Conservation (phyloP, 108 stramenopile genomes). For the Schizochytrium sp. region DNA sequence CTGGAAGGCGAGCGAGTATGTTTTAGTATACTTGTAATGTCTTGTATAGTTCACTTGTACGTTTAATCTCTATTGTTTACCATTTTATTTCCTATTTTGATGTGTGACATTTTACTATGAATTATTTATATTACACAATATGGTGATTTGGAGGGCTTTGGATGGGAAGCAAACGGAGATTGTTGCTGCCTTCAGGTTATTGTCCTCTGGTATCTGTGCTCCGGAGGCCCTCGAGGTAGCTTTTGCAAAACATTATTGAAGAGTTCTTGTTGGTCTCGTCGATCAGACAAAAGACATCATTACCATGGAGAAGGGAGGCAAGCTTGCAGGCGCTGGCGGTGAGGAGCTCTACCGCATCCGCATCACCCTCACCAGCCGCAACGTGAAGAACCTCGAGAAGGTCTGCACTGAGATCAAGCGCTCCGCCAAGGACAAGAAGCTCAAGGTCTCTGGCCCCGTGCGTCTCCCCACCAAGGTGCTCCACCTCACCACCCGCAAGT, state of each 20-base stretch:
- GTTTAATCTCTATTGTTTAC: no score
- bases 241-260: neutral
- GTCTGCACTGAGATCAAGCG: constrained; percentile 97
- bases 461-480: constrained; percentile 98
- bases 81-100: no score
- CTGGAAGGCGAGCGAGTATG: no score
- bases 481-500: constrained; percentile 97
- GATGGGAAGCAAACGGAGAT: neutral
- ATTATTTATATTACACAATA: neutral
- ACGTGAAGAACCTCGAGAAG: constrained; percentile 98
- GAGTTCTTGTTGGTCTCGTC: neutral
- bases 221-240: constrained; percentile 46
- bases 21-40: no score
- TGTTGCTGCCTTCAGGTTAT: constrained; percentile 43
- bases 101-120: no score
- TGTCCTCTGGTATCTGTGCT: neutral
- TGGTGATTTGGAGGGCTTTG: neutral
- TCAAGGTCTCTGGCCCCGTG: constrained; percentile 94
- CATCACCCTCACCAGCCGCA: constrained; percentile 98
- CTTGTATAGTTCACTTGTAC: no score
- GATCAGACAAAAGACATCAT: neutral
- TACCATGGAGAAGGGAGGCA: constrained; percentile 44
- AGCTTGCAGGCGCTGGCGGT: constrained; percentile 4
- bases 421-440: constrained; percentile 90
- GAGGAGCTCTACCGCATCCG: constrained; percentile 79